Evolutionary conservation across 176 grass and related monocot species (phyloP), one percentile per base, ranked within the genome.

Genomic region (Chrysopogon serrulatus): DNA sequence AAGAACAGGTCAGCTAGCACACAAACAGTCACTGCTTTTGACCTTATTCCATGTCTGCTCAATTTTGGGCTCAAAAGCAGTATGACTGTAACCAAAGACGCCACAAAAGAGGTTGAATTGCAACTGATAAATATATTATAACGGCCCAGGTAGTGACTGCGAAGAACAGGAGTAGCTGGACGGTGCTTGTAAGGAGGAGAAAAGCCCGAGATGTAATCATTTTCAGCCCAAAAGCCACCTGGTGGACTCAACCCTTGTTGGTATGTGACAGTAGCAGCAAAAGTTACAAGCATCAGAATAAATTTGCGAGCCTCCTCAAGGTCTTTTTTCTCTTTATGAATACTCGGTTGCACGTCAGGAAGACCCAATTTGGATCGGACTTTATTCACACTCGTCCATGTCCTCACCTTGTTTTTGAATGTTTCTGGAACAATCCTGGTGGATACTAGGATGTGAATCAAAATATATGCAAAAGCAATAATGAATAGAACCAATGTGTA

Each of bases 151-250:
- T 82, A 65, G 17, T 73, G 31, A 18, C 36, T 57, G 5, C 45
- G 83, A 77, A 90, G 88, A 53, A 90, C 11, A 73, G 83, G 28
- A 30, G 88, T 90, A 57, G 88, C 91, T 43, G 91, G 73, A 81
- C 2, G 41, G 1, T 73, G 24, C 24, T 73, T 71, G 68, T 70
- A 39, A n/a, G 19, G 19, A 10, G 65, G 65, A 68, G 65, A 39
- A 39, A 2, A 23, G 9, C 65, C 21, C 14, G 34, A n/a, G 34
- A 40, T 40, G 5, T 42, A 30, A 42, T 48, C 47, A 80, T 87
- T 84, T 67, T 93, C 85, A 62, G 74, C 65, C 91, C 88, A 93
- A 53, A 93, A 85, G 10, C 91, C 91, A 71, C 88, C 80, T 1
- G 87, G 91, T 26, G 91, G 91, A 32, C 15, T 87, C 69, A 93